Evolutionary conservation across 2,329 filamentous ascomycete genomes (phyloP).

Genomic region (Myotisia sp.): DNA sequence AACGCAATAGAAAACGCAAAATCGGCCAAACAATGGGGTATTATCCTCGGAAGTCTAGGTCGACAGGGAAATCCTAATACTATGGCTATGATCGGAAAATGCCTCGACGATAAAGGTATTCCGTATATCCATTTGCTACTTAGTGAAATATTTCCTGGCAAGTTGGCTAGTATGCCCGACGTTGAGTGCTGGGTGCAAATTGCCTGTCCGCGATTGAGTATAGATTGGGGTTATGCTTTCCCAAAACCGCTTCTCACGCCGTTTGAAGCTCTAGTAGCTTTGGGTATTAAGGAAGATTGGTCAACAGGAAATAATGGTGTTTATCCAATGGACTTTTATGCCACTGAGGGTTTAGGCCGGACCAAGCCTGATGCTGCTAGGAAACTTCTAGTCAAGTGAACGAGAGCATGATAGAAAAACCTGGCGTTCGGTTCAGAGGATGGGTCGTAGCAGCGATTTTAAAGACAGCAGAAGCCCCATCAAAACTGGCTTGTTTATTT

Average conservation of each 20-base stretch:
- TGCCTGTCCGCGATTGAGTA: slow-evolving; percentile 88
- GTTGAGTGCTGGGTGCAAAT: slow-evolving; percentile 98
- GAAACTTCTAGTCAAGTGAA: too few species aligned
- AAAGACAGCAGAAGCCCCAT: too few species aligned
- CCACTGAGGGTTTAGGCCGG: slow-evolving; percentile 74
- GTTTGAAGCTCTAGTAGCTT: slow-evolving; percentile 84
- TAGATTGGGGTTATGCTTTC: slow-evolving; percentile 98
- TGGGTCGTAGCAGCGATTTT: too few species aligned
- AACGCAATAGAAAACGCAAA: slow-evolving; percentile 64
- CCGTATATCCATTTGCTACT: slow-evolving; percentile 75
- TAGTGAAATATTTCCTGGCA: slow-evolving; percentile 92
- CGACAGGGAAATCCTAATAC: slow-evolving; percentile 93
- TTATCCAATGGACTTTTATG: slow-evolving; percentile 99
- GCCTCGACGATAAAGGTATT: slow-evolving; percentile 56
- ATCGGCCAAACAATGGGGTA: slow-evolving; percentile 73
- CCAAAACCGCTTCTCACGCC: slow-evolving; percentile 75
- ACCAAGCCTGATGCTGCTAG: slow-evolving; percentile 37
- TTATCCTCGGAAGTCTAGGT: slow-evolving; percentile 84
- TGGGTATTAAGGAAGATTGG: slow-evolving; percentile 68
- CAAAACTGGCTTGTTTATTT: background rate
- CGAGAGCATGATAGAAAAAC: too few species aligned
- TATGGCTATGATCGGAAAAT: slow-evolving; percentile 68
- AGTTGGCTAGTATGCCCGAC: slow-evolving; percentile 81
- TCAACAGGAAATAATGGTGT: slow-evolving; percentile 45
- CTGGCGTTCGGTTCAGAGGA: too few species aligned